Percentiles rank a stretch among this genome's conserved stretches.
Conservation (phyloP, 106 monocot genomes). For the Allium sativum region DNA sequence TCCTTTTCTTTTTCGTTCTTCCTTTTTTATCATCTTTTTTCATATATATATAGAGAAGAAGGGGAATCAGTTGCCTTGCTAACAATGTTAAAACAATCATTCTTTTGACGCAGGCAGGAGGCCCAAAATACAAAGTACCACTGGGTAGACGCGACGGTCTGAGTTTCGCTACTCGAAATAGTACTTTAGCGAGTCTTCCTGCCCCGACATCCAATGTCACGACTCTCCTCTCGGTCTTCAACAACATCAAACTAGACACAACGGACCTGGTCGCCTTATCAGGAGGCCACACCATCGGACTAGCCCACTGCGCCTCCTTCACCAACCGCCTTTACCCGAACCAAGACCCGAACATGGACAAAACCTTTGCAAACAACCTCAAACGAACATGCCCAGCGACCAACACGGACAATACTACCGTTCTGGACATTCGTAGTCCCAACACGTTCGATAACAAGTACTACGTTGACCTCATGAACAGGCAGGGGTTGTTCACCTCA, state of each 20-base stretch:
- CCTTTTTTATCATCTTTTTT: too few relatives aligned
- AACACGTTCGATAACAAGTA: conserved; percentile 32
- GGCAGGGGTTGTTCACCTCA: conserved; percentile 40
- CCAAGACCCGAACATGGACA: conserved; percentile 21
- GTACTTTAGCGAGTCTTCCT: conserved; percentile 19
- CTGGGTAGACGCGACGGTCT: conserved; percentile 40
- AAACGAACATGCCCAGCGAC: conserved; percentile 10
- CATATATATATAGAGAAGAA: too few relatives aligned
- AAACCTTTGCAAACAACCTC: conserved; percentile 15
- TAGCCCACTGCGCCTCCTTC: conserved; percentile 48
- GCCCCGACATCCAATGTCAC: conserved; percentile 23
- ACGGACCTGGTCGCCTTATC: conserved; percentile 47
- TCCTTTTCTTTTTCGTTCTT: too few relatives aligned
- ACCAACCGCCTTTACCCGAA: conserved; percentile 21
- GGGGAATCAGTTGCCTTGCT: too few relatives aligned
- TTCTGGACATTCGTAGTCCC: conserved; percentile 16
- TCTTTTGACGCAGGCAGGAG: conserved; percentile 15
- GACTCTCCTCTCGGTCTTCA: conserved; percentile 18
- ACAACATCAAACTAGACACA: conserved; percentile 23
- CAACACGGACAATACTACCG: conserved; percentile 15
- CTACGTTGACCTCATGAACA: conserved; percentile 33
- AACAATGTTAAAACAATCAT: too few relatives aligned
- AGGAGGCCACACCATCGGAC: conserved; percentile 53
- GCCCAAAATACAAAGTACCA: conserved; percentile 28
- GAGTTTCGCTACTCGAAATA: conserved; percentile 18